Percentiles rank a stretch among this genome's conserved stretches.
phyloP scores from a whole-genome alignment of 2,329 filamentous ascomycete genomes.

The Tolypocladium paradoxum region DNA sequence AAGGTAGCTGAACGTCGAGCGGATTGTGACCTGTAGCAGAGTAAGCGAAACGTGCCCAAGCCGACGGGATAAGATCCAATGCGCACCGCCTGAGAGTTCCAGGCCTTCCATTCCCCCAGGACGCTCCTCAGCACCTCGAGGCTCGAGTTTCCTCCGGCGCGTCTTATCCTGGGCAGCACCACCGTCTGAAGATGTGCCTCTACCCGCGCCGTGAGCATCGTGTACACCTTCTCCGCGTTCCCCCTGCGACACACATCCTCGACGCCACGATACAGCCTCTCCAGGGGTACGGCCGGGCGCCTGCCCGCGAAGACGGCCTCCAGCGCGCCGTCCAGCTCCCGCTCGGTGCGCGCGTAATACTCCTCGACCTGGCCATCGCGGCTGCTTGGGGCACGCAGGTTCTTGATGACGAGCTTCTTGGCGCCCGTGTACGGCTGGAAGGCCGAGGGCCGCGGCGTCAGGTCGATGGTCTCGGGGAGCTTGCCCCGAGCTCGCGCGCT shows the following conservation, averaged over 20 bases:
- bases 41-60: neutral
- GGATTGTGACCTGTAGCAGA: constrained; percentile 52
- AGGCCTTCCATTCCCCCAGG: constrained; percentile 56
- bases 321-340: constrained; percentile 63
- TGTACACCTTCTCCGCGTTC: constrained; percentile 56
- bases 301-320: constrained; percentile 58
- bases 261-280: constrained; percentile 80
- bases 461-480: constrained; percentile 25
- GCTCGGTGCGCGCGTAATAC: constrained; percentile 70
- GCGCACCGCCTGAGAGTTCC: constrained; percentile 66
- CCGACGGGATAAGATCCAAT: neutral
- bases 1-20: constrained; percentile 87
- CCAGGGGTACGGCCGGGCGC: constrained; percentile 61
- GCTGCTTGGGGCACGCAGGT: constrained; percentile 57
- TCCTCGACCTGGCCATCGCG: constrained; percentile 51
- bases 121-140: constrained; percentile 52
- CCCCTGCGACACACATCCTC: constrained; percentile 84
- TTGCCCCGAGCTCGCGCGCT: constrained; percentile 28
- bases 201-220: constrained; percentile 54
- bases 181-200: constrained; percentile 54
- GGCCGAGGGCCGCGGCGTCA: constrained; percentile 23
- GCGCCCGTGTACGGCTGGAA: constrained; percentile 69
- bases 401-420: constrained; percentile 89
- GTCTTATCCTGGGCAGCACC: constrained; percentile 45
- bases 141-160: constrained; percentile 39